Base-by-base conservation (phyloP, 1,284 basidiomycete genomes). In the Megacollybia platyphylla region DNA sequence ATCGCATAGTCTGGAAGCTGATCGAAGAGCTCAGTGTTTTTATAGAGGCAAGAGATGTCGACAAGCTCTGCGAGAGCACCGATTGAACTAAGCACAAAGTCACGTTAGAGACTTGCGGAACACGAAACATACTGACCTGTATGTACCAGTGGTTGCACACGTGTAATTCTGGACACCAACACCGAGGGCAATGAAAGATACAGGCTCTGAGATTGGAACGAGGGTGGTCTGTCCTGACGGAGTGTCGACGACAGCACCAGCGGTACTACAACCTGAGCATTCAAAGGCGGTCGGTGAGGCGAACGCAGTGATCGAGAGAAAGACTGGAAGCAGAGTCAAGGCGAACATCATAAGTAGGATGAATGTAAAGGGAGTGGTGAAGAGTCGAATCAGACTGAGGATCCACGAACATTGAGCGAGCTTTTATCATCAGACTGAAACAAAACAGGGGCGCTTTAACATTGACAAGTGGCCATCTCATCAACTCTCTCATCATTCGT, bases 51-150 rank as follows among this genome's bases (percentile, higher is more conserved):
- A 1, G 71, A 73, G 35, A 70, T 62, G 54, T 84, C 79, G 54
- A 76, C 71, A 4, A 82, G 55, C 46, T 70, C 65, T 1, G 73
- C 75, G 26, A 76, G 56, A 13, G 76, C 75, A n/a, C 76, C 76
- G 31, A 60, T 49, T 11, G 41, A 44, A 28, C 51, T 50, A 38
- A 13, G 41, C 20, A 26, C 46, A 36, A n/a, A 37, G 36, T 5
- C 30, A 13, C 26, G 15, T 17, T 27, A n/a, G 7, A 13, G 31
- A 30, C 18, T 40, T 6, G 11, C 18, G 28, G 30, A 41, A 35
- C 10, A 18, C 4, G 24, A 41, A 10, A 13, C 10, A 42, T 7
- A 42, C 30, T 49, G 47, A 69, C 64, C 57, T 54, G 49, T 62
- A 71, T 36, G 53, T 64, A 17, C 63, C 61, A 10, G 58, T 49